phyloP scores from a whole-genome alignment of 1,284 basidiomycete species.

The Marasmius oreades region DNA sequence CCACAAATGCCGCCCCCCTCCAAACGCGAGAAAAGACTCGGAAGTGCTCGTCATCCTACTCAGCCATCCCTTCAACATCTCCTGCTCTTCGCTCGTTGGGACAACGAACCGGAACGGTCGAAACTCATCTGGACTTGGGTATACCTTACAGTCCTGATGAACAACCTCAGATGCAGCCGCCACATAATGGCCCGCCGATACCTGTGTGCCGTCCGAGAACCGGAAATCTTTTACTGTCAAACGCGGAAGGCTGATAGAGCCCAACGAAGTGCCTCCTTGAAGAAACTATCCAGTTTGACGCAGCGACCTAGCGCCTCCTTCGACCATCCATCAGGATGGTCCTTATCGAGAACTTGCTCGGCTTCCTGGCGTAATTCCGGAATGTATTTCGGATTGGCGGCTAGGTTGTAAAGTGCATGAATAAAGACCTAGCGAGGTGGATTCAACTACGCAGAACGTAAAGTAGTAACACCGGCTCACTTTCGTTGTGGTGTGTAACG shows the following conservation, averaged over 20 bases:
- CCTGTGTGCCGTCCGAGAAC: slow-evolving; percentile 39
- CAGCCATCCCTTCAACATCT: slow-evolving; percentile 6
- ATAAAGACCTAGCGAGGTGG: slow-evolving; percentile 27
- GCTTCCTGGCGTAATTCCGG: slow-evolving; percentile 35
- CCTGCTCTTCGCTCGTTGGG: slow-evolving; percentile 17
- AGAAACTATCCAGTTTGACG: slow-evolving; percentile 37
- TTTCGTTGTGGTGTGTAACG: slow-evolving; percentile 37
- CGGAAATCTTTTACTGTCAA: slow-evolving; percentile 24
- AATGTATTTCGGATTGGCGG: slow-evolving; percentile 32
- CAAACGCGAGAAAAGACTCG: slow-evolving; percentile 34
- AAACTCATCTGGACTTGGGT: slow-evolving; percentile 29
- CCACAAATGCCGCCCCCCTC: slow-evolving; percentile 41
- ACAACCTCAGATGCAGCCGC: slow-evolving; percentile 28
- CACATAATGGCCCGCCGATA: slow-evolving; percentile 35
- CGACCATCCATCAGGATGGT: slow-evolving; percentile 29
- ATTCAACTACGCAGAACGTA: neutral
- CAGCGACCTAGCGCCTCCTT: slow-evolving; percentile 31
- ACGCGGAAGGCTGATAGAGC: slow-evolving; percentile 17
- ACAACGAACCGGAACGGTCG: slow-evolving; percentile 35
- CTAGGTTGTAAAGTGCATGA: slow-evolving; percentile 35
- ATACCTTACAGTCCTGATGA: slow-evolving; percentile 32
- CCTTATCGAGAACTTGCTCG: slow-evolving; percentile 22
- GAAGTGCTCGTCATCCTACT: slow-evolving; percentile 28
- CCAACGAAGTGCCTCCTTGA: slow-evolving; percentile 37
- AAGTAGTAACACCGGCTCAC: slow-evolving; percentile 21